Evolutionary conservation across 176 grass and related monocot genomes (phyloP).

Genomic region (barley (Hordeum vulgare)): DNA sequence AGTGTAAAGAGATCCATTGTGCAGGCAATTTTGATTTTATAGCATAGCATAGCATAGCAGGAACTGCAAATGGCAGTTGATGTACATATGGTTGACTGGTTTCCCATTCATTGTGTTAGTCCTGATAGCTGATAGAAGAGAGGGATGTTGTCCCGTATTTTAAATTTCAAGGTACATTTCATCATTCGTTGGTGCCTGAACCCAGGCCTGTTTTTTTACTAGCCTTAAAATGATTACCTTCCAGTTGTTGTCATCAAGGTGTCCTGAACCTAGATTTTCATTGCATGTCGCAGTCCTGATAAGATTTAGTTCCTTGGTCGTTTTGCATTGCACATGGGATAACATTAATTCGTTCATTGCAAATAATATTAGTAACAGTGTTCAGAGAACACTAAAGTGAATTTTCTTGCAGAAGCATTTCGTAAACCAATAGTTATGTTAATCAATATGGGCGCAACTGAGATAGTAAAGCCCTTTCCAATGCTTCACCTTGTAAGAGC

Average conservation of each 20-base stretch:
- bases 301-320: no score
- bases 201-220: neutral
- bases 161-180: neutral
- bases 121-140: neutral
- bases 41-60: neutral
- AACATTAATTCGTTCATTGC: no score
- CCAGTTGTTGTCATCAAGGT: neutral
- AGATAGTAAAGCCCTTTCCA: no score
- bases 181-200: neutral
- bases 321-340: no score
- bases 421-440: no score
- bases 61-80: neutral
- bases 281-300: no score
- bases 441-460: no score
- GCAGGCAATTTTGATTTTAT: conserved; percentile 16
- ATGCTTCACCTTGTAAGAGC: no score
- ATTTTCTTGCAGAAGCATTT: no score
- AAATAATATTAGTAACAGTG: no score
- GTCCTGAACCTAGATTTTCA: neutral
- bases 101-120: neutral
- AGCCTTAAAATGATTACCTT: neutral
- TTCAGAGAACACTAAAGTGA: no score
- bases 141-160: neutral
- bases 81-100: conserved; percentile 7
- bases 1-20: neutral